Conservation (phyloP, 2,329 filamentous ascomycete genomes). For the Curvularia eragrostidis region DNA sequence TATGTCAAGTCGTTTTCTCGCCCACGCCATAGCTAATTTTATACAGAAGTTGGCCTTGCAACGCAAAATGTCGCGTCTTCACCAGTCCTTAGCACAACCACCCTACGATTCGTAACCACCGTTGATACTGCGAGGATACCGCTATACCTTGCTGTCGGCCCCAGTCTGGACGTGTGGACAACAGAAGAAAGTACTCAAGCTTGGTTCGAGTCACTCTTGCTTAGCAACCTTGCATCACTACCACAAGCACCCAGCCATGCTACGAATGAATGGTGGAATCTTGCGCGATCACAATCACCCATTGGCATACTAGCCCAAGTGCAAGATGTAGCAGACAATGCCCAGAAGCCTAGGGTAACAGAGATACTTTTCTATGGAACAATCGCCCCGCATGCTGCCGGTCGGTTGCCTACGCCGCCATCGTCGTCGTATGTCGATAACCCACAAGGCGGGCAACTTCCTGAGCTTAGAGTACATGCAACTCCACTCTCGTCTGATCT, state of each 20-base stretch:
- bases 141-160: slow-evolving; percentile 49
- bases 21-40: neutral
- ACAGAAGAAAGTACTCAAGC: slow-evolving; percentile 40
- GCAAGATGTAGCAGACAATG: neutral
- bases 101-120: slow-evolving; percentile 48
- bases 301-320: slow-evolving; percentile 51
- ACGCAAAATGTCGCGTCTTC: slow-evolving; percentile 29
- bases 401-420: slow-evolving; percentile 43
- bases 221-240: slow-evolving; percentile 25
- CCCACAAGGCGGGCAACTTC: slow-evolving; percentile 18
- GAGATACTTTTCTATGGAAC: slow-evolving; percentile 57
- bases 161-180: slow-evolving; percentile 50
- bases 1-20: slow-evolving; percentile 1
- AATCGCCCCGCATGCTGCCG: slow-evolving; percentile 25
- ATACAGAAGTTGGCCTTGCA: slow-evolving; percentile 40
- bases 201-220: slow-evolving; percentile 51
- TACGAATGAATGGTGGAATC: slow-evolving; percentile 47
- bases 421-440: slow-evolving; percentile 32
- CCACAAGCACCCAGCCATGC: slow-evolving; percentile 8
- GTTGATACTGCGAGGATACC: slow-evolving; percentile 52
- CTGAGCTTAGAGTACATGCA: slow-evolving; percentile 49
- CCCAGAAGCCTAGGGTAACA: slow-evolving; percentile 39
- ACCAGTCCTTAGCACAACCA: slow-evolving; percentile 20
- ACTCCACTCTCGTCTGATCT: slow-evolving; percentile 55
- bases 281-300: slow-evolving; percentile 47